Evolutionary conservation across 164 flowering plant genomes (phyloP).

Genomic region (Umbellularia californica): DNA sequence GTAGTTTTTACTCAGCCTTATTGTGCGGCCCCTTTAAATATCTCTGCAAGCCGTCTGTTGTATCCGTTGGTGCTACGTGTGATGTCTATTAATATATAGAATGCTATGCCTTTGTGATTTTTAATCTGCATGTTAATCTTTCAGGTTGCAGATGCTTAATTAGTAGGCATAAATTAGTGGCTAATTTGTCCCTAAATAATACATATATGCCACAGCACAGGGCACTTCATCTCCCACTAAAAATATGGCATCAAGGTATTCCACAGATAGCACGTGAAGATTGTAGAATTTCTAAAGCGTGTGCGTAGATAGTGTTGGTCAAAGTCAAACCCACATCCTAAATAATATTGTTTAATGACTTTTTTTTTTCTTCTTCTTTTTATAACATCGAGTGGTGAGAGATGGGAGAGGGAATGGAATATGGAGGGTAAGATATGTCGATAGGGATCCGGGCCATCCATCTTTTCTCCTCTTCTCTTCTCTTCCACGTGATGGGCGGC

Average conservation of each 20-base stretch:
- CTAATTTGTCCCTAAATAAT: not conserved
- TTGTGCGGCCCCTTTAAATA: too few relatives aligned
- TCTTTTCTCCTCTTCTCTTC: not conserved
- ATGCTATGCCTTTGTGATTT: not conserved
- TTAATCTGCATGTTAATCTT: not conserved
- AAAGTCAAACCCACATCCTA: not conserved
- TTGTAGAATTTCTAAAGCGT: not conserved
- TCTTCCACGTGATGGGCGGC: not conserved
- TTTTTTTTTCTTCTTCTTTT: too few relatives aligned
- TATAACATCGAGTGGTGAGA: too few relatives aligned
- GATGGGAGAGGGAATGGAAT: not conserved
- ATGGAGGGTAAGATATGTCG: not conserved
- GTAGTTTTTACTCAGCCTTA: too few relatives aligned
- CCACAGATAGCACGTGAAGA: not conserved
- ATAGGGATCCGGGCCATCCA: too few relatives aligned
- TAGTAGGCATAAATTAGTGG: not conserved
- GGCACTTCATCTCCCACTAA: not conserved
- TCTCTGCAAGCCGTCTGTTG: too few relatives aligned
- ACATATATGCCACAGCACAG: too few relatives aligned
- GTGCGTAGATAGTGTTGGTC: not conserved
- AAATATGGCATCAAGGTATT: not conserved
- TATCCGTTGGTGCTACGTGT: too few relatives aligned
- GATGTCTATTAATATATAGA: not conserved
- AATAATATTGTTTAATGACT: not conserved
- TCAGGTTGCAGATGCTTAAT: not conserved